Percentiles rank a stretch among this genome's conserved stretches.
Evolutionary conservation across 2,329 filamentous ascomycete genomes (phyloP).

Genomic region (Fonsecaea nubica): DNA sequence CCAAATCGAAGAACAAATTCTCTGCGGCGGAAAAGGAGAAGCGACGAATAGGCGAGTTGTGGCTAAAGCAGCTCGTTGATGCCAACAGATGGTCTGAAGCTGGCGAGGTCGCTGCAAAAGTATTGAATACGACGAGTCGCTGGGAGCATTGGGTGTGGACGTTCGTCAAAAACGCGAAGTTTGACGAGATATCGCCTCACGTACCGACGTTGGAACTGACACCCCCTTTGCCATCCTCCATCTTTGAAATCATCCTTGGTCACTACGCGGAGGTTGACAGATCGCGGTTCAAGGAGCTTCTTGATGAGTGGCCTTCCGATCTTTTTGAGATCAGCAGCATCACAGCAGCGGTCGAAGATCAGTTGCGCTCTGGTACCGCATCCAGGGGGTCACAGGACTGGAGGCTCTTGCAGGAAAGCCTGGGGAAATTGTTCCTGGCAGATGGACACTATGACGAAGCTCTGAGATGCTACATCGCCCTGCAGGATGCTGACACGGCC

Average conservation of each 20-base stretch:
- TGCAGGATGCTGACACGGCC: conserved; percentile 89
- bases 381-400: conserved; percentile 83
- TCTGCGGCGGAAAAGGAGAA: conserved; percentile 84
- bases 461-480: conserved; percentile 82
- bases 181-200: conserved; percentile 86
- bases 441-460: conserved; percentile 83
- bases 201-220: conserved; percentile 79
- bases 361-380: conserved; percentile 73
- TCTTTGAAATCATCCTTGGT: conserved; percentile 87
- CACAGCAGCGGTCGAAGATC: conserved; percentile 78
- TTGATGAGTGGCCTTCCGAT: conserved; percentile 83
- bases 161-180: conserved; percentile 83
- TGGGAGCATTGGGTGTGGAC: conserved; percentile 98
- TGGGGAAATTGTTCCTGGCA: conserved; percentile 84
- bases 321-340: conserved; percentile 81
- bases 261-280: conserved; percentile 86
- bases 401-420: conserved; percentile 83
- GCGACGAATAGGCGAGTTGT: conserved; percentile 85
- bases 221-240: conserved; percentile 77
- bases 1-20: conserved; percentile 46
- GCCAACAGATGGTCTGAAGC: conserved; percentile 77
- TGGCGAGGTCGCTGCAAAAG: conserved; percentile 80
- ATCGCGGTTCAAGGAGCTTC: conserved; percentile 74
- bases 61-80: conserved; percentile 84
- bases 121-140: conserved; percentile 75